Base-by-base conservation (phyloP, 2,329 filamentous ascomycete species). In the Colletotrichum chrysophilum region DNA sequence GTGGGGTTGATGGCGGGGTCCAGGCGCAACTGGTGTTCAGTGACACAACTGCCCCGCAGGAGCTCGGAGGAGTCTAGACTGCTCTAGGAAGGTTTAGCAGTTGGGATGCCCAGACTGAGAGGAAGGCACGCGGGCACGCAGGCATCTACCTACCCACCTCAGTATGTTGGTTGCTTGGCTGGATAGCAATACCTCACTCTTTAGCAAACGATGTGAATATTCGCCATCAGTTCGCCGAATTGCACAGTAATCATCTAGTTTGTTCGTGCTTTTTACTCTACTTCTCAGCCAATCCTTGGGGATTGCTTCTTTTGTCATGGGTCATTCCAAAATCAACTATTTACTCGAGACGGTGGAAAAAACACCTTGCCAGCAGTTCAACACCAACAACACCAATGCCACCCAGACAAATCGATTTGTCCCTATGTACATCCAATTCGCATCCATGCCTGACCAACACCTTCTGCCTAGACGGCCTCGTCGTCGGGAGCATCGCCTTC, bases 41-140 rank as follows among this genome's bases (percentile, higher is more conserved):
- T 71, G 68, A 71, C 71, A 71, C 67, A 71, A 66, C 34, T 28
- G 28, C 60, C 67, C 60, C 48, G 34, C 67, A 38, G 7, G 38
- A 52, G 30, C 16, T 60, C 5, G n/a, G 13, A 28, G 34, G n/a
- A 38, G 28, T 21, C 55, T 43, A 43, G 32, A 38, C 67, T 28
- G 28, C 32, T 62, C 36, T 75, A 10, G 61, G 72, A 62, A 75
- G 38, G 61, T 66, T 28, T 48, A 75, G 52, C 61, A 75, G 72
- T 71, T 62, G 62, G 55, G n/a, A 52, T 64, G 58, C 30, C n/a
- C 14, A 24, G 67, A 43, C 24, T 36, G n/a, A n/a, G n/a, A 16
- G 58, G 58, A 48, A 48, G 43, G 43, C n/a, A 48, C 43, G n/a
- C 43, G 43, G 43, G n/a, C 43, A 18, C n/a, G n/a, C 43, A 48